Conservation (phyloP, 208 protist genomes). For the Trypanosoma vivax region DNA sequence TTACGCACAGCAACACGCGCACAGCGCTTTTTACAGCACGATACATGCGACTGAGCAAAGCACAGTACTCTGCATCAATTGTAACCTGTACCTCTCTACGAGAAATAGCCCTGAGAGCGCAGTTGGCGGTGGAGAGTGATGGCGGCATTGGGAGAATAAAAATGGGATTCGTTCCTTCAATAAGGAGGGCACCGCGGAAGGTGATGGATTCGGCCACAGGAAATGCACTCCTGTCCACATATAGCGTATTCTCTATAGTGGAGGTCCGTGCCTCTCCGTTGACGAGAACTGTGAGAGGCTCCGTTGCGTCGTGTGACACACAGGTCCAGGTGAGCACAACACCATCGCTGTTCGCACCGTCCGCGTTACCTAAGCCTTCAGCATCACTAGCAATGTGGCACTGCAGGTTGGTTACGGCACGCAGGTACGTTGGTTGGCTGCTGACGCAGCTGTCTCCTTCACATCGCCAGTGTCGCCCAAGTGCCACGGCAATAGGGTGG, state of each 20-base stretch:
- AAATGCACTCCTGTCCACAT: not conserved
- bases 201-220: not conserved
- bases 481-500: slow-evolving; percentile 5
- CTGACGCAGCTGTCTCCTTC: not conserved
- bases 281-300: not conserved
- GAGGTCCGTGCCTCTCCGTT: not conserved
- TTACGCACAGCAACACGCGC: not conserved
- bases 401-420: slow-evolving; percentile 14
- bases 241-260: not conserved
- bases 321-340: slow-evolving; percentile 14
- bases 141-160: slow-evolving; percentile 15
- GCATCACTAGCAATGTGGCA: not conserved
- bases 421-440: slow-evolving; percentile 1
- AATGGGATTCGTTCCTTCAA: slow-evolving; percentile 12
- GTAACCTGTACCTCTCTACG: not conserved
- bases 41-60: not conserved
- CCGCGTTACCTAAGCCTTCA: not conserved
- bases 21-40: not conserved
- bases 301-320: not conserved
- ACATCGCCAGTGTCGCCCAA: not conserved
- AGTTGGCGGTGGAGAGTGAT: not conserved
- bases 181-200: slow-evolving; percentile 18
- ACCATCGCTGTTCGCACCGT: not conserved
- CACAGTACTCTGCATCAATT: not conserved
- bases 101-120: not conserved